Evolutionary conservation across 805 yeast species (phyloP).

Genomic region (Wickerhamiella parazyma): DNA sequence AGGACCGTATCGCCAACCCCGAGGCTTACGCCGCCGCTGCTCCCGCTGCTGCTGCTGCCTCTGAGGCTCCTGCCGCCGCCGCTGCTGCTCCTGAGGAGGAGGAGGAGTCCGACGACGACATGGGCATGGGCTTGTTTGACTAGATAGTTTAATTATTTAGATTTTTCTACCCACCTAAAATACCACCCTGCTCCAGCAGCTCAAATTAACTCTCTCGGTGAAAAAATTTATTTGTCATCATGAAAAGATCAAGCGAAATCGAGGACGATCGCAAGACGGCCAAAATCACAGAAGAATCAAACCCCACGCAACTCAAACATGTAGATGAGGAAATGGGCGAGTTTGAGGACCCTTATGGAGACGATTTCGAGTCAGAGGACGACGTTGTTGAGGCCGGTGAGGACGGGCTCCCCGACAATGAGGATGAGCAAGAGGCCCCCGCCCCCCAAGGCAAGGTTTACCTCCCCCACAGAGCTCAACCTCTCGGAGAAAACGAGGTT

Average conservation of each 20-base stretch:
- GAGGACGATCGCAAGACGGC: conserved; percentile 25
- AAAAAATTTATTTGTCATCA: conserved; percentile 5
- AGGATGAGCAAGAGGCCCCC: conserved; percentile 36
- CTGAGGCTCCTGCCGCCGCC: conserved; percentile 43
- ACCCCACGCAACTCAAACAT: conserved; percentile 10
- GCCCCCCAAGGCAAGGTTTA: conserved; percentile 40
- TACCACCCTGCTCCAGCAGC: no score
- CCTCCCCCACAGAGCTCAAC: conserved; percentile 77
- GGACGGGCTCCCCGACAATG: conserved; percentile 76
- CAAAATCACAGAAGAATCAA: conserved; percentile 25
- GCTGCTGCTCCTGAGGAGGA: conserved; percentile 63
- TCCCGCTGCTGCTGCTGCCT: conserved; percentile 84
- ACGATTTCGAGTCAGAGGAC: conserved; percentile 86
- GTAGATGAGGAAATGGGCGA: conserved; percentile 30
- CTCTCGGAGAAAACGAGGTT: conserved; percentile 90
- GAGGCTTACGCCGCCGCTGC: conserved; percentile 99
- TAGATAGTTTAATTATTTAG: conserved; percentile 30
- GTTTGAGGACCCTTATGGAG: conserved; percentile 50
- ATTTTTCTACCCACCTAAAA: no score
- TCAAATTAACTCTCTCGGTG: neutral
- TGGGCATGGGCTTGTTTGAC: conserved; percentile 97
- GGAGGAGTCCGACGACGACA: conserved; percentile 62
- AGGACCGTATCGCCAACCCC: conserved; percentile 99
- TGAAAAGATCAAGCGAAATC: conserved; percentile 36
- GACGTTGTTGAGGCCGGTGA: conserved; percentile 59